phyloP scores from a whole-genome alignment of 164 flowering plant species.

The Paratinospora sagittata region DNA sequence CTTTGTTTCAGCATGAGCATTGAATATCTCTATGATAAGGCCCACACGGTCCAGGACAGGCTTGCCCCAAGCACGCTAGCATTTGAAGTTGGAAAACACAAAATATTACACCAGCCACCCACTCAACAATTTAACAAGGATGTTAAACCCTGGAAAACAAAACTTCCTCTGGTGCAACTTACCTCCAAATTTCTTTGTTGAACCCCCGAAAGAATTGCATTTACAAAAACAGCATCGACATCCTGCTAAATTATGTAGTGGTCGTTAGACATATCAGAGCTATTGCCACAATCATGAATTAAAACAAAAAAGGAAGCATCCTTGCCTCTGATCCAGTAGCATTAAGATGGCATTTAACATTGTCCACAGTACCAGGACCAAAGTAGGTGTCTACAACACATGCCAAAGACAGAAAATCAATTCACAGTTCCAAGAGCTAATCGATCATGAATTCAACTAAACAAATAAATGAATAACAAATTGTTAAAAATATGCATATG shows the following conservation, averaged over 20 bases:
- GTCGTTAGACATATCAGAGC: neutral
- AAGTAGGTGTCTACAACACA: constrained; percentile 64
- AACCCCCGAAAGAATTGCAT: constrained; percentile 63
- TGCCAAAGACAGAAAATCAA: neutral
- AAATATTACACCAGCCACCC: neutral
- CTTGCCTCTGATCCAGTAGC: constrained; percentile 61
- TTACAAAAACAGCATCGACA: constrained; percentile 88
- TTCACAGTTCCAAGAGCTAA: neutral
- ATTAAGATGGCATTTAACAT: constrained; percentile 63
- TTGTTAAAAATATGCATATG: too few relatives aligned
- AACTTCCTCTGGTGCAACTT: constrained; percentile 20
- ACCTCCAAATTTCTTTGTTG: constrained; percentile 95
- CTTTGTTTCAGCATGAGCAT: constrained; percentile 92
- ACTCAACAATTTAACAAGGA: neutral
- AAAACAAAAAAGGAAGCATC: constrained; percentile 1
- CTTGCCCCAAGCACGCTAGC: constrained; percentile 69
- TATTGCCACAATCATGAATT: neutral
- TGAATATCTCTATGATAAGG: constrained; percentile 89
- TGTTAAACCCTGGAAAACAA: neutral
- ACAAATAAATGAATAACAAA: too few relatives aligned
- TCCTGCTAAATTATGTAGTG: constrained; percentile 35
- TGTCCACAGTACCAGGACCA: constrained; percentile 81
- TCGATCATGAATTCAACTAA: too few relatives aligned
- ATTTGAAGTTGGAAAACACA: constrained; percentile 3
- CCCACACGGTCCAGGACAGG: constrained; percentile 94